Base-by-base conservation (phyloP, 2,329 filamentous ascomycete species). In the Penicillium rolfsii region DNA sequence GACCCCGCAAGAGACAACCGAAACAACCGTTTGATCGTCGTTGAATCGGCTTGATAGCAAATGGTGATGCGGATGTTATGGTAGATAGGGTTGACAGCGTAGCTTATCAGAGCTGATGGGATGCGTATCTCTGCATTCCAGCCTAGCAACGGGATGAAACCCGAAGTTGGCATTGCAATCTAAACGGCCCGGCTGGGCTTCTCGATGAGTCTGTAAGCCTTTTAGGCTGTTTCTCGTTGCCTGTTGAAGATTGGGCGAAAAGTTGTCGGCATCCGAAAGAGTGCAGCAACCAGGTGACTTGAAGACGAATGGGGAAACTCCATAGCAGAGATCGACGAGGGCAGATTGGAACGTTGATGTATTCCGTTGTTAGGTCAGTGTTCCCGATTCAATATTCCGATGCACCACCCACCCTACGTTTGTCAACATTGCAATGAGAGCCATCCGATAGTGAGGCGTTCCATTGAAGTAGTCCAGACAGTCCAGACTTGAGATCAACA, bases 1-100 rank as follows among this genome's bases (percentile, higher is more conserved):
- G 38, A 69, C 67, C 67, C 67, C 67, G 66, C 67, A 69, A 63
- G 43, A 60, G 55, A 62, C 48, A 59, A 56, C 54, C 49, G 19
- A 63, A 53, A 35, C 40, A 64, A 64, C 56, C 57, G 62, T 57
- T 55, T 48, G 61, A 63, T 64, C 59, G 41, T 55, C 63, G 48
- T 40, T 43, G 22, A 58, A 35, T 57, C 43, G 48, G 50, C 55
- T 45, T 54, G 55, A 48, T 56, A 59, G 40, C 40, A 54, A 62
- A 62, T 57, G 56, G 36, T 38, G 58, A 55, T 50, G 28, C 28
- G 12, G 19, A 35, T 9, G 38, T 49, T 52, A 55, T 30, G 35
- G 36, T 50, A 53, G 45, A 30, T 49, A 49, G 48, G 48, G 30
- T 35, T 33, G 28, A n/a, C 28, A 14, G 24, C 19, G 43, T 55